Evolutionary conservation across 148 eudicot species (phyloP).

Genomic region (Linanthus parryae): DNA sequence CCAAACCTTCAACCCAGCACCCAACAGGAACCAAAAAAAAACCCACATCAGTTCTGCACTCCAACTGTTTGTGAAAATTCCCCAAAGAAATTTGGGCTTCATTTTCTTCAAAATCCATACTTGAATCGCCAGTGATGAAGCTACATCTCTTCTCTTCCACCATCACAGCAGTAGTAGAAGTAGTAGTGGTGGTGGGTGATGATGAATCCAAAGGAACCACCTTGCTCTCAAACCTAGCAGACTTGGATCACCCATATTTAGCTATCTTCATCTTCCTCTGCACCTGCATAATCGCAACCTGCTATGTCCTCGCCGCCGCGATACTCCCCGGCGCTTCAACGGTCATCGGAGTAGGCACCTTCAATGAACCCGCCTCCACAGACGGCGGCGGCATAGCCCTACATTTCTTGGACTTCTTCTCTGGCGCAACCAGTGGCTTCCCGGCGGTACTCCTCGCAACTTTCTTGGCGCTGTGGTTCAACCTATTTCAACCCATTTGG

Average conservation of each 20-base stretch:
- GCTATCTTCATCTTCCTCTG: constrained; percentile 59
- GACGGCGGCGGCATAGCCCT: no score
- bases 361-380: not conserved
- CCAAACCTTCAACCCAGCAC: no score
- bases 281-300: constrained; percentile 53
- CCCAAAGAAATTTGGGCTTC: no score
- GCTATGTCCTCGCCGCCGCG: constrained; percentile 53
- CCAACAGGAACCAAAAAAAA: no score
- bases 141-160: constrained; percentile 41
- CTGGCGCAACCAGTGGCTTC: not conserved
- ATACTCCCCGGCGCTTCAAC: constrained; percentile 55
- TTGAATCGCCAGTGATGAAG: constrained; percentile 58
- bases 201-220: constrained; percentile 16
- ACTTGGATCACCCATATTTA: constrained; percentile 56
- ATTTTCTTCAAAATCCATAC: no score
- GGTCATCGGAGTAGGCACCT: constrained; percentile 11
- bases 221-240: constrained; percentile 22
- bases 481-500: constrained; percentile 20
- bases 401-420: constrained; percentile 23
- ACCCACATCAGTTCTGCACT: no score
- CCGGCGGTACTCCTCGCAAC: constrained; percentile 3
- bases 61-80: no score
- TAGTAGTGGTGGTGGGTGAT: no score
- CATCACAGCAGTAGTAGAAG: not conserved
- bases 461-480: constrained; percentile 18